phyloP scores from a whole-genome alignment of 2,329 filamentous ascomycete genomes.

The Penicillium glabrum region DNA sequence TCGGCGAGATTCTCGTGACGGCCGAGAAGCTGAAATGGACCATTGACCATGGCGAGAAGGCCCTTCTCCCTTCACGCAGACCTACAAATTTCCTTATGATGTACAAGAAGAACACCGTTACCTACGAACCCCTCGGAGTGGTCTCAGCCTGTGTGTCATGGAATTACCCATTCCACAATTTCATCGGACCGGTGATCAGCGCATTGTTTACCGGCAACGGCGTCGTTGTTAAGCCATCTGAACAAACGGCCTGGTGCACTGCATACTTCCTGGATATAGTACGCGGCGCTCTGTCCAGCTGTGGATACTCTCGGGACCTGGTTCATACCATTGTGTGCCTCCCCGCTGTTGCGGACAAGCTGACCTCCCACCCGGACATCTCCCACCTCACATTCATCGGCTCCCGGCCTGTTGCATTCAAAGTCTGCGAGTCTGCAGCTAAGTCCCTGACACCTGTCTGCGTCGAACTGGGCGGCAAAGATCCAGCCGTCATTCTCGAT shows the following conservation, averaged over 20 bases:
- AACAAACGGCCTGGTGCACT: conserved; percentile 93
- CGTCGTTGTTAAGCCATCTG: conserved; percentile 89
- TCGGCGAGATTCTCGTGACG: conserved; percentile 93
- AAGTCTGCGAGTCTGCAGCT: conserved; percentile 83
- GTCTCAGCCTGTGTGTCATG: conserved; percentile 91
- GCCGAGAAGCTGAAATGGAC: conserved; percentile 95
- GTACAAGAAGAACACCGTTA: conserved; percentile 89
- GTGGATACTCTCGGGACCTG: conserved; percentile 77
- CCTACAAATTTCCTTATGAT: conserved; percentile 91
- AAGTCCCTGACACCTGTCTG: conserved; percentile 83
- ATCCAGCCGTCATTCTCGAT: conserved; percentile 86
- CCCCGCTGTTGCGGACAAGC: conserved; percentile 74
- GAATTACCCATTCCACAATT: conserved; percentile 97
- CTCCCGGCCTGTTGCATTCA: conserved; percentile 79
- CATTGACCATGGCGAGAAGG: conserved; percentile 81
- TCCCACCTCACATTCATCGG: conserved; percentile 96
- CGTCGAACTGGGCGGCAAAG: conserved; percentile 92
- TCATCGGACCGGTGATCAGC: conserved; percentile 87
- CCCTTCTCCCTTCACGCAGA: conserved; percentile 68
- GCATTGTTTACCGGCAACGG: conserved; percentile 88
- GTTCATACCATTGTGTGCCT: conserved; percentile 87
- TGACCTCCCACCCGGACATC: conserved; percentile 83
- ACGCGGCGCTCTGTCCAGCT: conserved; percentile 73
- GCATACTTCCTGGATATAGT: conserved; percentile 78
- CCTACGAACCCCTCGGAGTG: conserved; percentile 89